Conservation (phyloP, 768 basidiomycete genomes). For the Collybia sp. region DNA sequence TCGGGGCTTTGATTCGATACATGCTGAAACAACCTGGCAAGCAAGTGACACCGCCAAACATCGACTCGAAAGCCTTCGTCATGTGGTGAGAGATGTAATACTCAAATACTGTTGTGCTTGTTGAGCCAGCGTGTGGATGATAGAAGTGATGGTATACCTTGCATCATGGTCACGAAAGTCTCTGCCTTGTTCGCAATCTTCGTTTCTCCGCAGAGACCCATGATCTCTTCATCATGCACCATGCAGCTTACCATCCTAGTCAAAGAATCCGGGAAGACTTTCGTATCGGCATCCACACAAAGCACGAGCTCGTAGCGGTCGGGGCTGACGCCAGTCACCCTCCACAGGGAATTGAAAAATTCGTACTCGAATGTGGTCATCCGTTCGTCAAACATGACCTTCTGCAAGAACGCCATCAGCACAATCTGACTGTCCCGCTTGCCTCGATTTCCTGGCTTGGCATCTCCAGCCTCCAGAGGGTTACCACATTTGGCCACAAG, state of each 20-base stretch:
- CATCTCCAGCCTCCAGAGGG: slow-evolving; percentile 79
- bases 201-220: slow-evolving; percentile 99
- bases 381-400: slow-evolving; percentile 99
- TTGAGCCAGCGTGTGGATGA: neutral
- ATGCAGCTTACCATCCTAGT: slow-evolving; percentile 96
- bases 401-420: slow-evolving; percentile 96
- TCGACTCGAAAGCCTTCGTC: slow-evolving; percentile 99
- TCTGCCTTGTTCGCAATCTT: slow-evolving; percentile 99
- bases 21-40: slow-evolving; percentile 99
- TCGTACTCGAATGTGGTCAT: slow-evolving; percentile 99
- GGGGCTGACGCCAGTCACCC: slow-evolving; percentile 91
- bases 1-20: slow-evolving; percentile 99
- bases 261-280: slow-evolving; percentile 97
- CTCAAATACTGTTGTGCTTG: slow-evolving; percentile 75
- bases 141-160: slow-evolving; percentile 57
- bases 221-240: slow-evolving; percentile 96
- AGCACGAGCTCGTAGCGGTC: slow-evolving; percentile 94
- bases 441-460: slow-evolving; percentile 97
- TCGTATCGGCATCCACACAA: slow-evolving; percentile 97
- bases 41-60: slow-evolving; percentile 99
- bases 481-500: slow-evolving; percentile 96
- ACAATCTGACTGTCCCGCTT: slow-evolving; percentile 99
- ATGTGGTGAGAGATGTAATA: slow-evolving; percentile 99
- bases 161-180: slow-evolving; percentile 99
- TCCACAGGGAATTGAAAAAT: slow-evolving; percentile 98